These are phyloP conservation scores for Lenwebbia sp. DNA, from an alignment of 345 rosid species.

Conservation along the genomic window DNA sequence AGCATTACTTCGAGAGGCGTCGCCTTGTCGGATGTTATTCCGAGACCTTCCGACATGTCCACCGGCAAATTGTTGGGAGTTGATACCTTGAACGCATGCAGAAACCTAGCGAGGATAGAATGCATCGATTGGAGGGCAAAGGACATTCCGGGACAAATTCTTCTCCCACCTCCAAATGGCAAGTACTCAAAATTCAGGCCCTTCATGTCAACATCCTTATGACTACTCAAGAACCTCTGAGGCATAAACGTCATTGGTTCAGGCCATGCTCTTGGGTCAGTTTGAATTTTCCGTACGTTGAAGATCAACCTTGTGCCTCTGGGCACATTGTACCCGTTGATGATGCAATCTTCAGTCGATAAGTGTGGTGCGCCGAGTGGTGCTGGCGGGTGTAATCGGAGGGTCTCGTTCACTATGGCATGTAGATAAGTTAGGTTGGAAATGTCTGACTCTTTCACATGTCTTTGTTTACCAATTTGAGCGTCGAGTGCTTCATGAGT, in stretches of 20 bases:
- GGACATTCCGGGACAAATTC: conserved; percentile 23
- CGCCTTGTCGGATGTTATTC: conserved; percentile 1
- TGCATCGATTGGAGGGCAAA: conserved; percentile 11
- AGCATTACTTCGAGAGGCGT: conserved; percentile 11
- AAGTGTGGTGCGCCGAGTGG: conserved; percentile 8
- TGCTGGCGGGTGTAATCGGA: conserved; percentile 19
- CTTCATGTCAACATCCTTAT: conserved; percentile 10
- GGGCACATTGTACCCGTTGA: conserved; percentile 13
- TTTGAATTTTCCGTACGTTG: conserved; percentile 20
- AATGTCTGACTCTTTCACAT: conserved; percentile 10
- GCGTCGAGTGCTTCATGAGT: not conserved
- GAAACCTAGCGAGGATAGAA: conserved; percentile 14
- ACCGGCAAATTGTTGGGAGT: not conserved
- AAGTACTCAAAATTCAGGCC: conserved; percentile 23
- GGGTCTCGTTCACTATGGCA: no score
- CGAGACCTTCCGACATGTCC: conserved; percentile 12
- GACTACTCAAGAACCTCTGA: conserved; percentile 18
- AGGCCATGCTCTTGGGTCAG: conserved; percentile 21
- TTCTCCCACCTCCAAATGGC: conserved; percentile 40
- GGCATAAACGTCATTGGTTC: conserved; percentile 25
- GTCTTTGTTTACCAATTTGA: not conserved
- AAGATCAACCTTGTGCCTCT: conserved; percentile 16
- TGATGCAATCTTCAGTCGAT: conserved; percentile 10
- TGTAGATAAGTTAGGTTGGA: conserved; percentile 16
- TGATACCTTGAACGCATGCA: conserved; percentile 20